A percentile compares a stretch with the other conserved stretches of the same genome.
Evolutionary conservation across 2,329 filamentous ascomycete species (phyloP).

Genomic region (Didymella pomorum): DNA sequence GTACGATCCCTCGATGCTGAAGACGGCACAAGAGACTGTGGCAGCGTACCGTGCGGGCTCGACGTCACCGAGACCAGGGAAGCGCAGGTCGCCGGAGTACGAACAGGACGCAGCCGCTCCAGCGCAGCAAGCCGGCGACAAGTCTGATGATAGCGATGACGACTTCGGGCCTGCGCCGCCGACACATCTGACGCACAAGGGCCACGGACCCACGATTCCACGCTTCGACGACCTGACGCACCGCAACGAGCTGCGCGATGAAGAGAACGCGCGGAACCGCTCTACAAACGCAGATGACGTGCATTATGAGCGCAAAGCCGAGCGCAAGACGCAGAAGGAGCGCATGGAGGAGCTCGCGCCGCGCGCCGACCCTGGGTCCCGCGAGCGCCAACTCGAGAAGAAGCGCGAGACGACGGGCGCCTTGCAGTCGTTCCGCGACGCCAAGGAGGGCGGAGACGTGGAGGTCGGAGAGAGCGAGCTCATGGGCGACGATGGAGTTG

Average conservation of each 20-base stretch:
- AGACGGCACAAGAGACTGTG: slow-evolving; percentile 56
- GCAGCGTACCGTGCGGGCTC: slow-evolving; percentile 28
- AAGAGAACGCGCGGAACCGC: slow-evolving; percentile 61
- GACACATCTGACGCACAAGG: slow-evolving; percentile 41
- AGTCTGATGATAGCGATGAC: slow-evolving; percentile 42
- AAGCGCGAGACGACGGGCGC: slow-evolving; percentile 74
- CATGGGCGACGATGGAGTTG: slow-evolving; percentile 75
- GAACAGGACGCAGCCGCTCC: background rate
- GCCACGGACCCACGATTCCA: slow-evolving; percentile 69
- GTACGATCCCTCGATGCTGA: slow-evolving; percentile 83
- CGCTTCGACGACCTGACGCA: slow-evolving; percentile 76
- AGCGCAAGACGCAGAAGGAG: slow-evolving; percentile 73
- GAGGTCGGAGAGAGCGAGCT: slow-evolving; percentile 78
- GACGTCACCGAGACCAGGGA: slow-evolving; percentile 22
- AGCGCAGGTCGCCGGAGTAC: slow-evolving; percentile 36
- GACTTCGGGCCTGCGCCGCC: slow-evolving; percentile 63
- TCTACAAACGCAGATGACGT: slow-evolving; percentile 60
- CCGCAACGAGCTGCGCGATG: slow-evolving; percentile 65
- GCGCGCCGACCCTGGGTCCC: slow-evolving; percentile 81
- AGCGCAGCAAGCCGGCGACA: background rate
- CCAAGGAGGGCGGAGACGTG: slow-evolving; percentile 67
- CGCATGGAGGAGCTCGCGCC: slow-evolving; percentile 82
- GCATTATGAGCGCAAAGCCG: slow-evolving; percentile 67
- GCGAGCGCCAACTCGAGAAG: slow-evolving; percentile 88
- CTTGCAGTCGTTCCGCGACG: slow-evolving; percentile 75